Evolutionary conservation across 306 rosid species (phyloP).

Genomic region (Quercus agrifolia): DNA sequence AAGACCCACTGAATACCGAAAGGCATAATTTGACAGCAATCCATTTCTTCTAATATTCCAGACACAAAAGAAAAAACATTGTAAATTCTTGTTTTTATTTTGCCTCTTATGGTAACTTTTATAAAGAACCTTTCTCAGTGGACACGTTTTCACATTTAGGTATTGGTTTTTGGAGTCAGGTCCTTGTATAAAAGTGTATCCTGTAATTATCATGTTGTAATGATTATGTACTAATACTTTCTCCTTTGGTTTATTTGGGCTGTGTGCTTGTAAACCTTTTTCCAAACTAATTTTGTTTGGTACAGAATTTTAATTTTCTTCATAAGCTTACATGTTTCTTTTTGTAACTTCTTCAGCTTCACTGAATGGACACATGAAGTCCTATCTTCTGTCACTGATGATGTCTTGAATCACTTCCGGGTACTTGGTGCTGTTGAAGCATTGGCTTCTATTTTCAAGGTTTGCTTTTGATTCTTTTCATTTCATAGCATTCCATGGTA

Average conservation of each 20-base stretch:
- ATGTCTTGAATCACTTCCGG: conserved; percentile 62
- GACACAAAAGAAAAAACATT: background rate
- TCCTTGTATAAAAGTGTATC: background rate
- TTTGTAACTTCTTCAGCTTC: conserved; percentile 60
- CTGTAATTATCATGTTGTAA: background rate
- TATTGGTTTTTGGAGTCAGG: background rate
- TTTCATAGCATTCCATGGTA: conserved; percentile 2
- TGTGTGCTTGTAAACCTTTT: background rate
- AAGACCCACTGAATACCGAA: too few relatives aligned
- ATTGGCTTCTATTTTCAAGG: conserved; percentile 89
- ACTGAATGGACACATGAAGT: conserved; percentile 79
- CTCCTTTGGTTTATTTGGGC: background rate
- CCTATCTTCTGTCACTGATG: conserved; percentile 60
- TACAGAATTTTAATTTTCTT: background rate
- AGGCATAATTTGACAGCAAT: background rate
- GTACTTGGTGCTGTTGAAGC: conserved; percentile 82
- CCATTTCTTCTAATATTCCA: background rate
- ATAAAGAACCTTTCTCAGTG: background rate
- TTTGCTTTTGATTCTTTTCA: conserved; percentile 30
- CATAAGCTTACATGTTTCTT: conserved; percentile 25
- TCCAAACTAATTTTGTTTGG: background rate
- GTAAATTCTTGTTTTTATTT: background rate
- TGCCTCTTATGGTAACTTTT: background rate
- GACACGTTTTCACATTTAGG: background rate
- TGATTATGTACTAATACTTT: background rate